Evolutionary conservation across 2,329 filamentous ascomycete genomes (phyloP).

Genomic region (Xylaria sp.): DNA sequence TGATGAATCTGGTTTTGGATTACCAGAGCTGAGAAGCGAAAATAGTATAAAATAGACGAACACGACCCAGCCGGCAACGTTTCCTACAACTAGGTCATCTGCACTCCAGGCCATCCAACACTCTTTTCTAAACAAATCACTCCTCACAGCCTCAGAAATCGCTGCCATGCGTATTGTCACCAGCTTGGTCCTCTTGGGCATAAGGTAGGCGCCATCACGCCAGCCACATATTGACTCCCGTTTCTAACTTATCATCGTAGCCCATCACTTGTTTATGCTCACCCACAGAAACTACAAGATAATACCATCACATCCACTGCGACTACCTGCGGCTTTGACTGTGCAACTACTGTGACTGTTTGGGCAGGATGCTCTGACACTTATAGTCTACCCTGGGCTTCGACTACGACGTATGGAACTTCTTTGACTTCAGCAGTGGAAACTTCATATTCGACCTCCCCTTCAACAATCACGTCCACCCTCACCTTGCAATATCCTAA

Average conservation of each 20-base stretch:
- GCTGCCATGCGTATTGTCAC: conserved; percentile 34
- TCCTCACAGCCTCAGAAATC: conserved; percentile 22
- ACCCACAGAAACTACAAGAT: conserved; percentile 27
- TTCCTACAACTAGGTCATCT: conserved; percentile 4
- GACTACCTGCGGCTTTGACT: conserved; percentile 37
- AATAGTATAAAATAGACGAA: conserved; percentile 28
- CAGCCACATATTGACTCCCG: not conserved
- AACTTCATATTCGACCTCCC: conserved; percentile 9
- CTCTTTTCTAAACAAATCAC: conserved; percentile 32
- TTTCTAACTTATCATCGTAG: conserved; percentile 33
- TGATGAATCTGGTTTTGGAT: not conserved
- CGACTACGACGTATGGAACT: conserved; percentile 23
- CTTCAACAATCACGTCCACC: conserved; percentile 8
- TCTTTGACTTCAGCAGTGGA: conserved; percentile 25
- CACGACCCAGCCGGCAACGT: not conserved
- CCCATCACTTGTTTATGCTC: conserved; percentile 31
- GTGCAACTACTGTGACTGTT: conserved; percentile 39
- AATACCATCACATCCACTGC: conserved; percentile 35
- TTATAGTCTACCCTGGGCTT: conserved; percentile 21
- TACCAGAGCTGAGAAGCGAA: not conserved
- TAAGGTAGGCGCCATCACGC: conserved; percentile 32
- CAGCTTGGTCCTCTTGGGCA: conserved; percentile 35
- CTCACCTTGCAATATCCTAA: conserved; percentile 20
- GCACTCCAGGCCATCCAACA: conserved; percentile 30
- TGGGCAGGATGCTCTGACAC: conserved; percentile 33